Evolutionary conservation across 139 green algal species (phyloP).

Genomic region (Marvania coccoides): DNA sequence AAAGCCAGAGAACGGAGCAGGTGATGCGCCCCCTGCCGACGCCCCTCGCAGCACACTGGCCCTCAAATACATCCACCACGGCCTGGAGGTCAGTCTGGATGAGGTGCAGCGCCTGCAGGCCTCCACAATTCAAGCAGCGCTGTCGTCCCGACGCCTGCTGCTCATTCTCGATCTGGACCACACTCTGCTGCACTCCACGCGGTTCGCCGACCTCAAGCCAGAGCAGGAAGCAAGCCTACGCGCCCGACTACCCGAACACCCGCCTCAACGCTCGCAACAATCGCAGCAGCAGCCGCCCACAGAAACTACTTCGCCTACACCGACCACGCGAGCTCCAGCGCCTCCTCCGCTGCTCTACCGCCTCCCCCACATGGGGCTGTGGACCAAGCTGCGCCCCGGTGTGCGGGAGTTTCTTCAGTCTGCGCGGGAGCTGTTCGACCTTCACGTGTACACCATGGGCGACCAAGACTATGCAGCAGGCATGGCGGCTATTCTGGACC

Average conservation of each 20-base stretch:
- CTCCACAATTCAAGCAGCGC: neutral
- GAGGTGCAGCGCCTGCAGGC: conserved; percentile 41
- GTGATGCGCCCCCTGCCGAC: neutral
- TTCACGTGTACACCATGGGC: conserved; percentile 96
- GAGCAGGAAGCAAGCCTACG: neutral
- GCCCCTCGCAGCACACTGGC: neutral
- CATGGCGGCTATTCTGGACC: conserved; percentile 82
- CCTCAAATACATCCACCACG: conserved; percentile 23
- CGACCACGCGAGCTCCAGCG: too few species aligned
- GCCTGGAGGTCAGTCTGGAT: conserved; percentile 27
- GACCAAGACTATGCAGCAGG: conserved; percentile 78
- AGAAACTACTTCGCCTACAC: too few species aligned
- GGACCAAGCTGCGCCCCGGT: conserved; percentile 87
- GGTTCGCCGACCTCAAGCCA: conserved; percentile 27
- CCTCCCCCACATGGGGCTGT: conserved; percentile 71
- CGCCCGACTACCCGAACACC: neutral
- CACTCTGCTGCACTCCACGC: conserved; percentile 83
- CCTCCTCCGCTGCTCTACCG: conserved; percentile 41
- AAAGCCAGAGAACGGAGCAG: conserved; percentile 9
- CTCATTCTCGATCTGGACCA: conserved; percentile 95
- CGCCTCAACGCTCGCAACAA: too few species aligned
- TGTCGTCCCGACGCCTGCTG: conserved; percentile 40
- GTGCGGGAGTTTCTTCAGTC: conserved; percentile 54
- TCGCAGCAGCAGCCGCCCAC: conserved; percentile 10
- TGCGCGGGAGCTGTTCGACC: conserved; percentile 58